Evolutionary conservation across 1,284 basidiomycete genomes (phyloP), one percentile per base, ranked within the genome.

Genomic region (Fomitopsis pinicola): DNA sequence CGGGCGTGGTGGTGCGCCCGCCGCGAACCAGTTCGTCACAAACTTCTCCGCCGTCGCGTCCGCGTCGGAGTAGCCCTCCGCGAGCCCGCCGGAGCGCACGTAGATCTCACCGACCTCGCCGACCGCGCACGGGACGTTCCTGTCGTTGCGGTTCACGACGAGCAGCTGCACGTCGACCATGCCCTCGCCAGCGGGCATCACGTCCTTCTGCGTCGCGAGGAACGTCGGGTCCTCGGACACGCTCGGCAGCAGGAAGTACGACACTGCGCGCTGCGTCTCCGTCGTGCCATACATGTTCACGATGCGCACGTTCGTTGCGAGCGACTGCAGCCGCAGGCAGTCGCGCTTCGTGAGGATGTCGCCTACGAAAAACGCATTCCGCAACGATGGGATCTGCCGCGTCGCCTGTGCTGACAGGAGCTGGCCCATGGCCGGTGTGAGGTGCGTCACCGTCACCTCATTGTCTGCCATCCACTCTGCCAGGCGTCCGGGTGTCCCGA

Each of bases 231-330:
- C 94, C 61, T 84, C 82, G 42, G 88, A 86, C 26, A 98, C 85
- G 56, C 91, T 85, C 2, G 97, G 96, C 66, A 99, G 95, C 42
- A 89, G 85, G 75, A 97, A 98, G 79, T 99, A 99, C 42, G 95
- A 98, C 12, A 99, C 97, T 0, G 97, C 97, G 56, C 97, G 91
- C 75, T 99, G 97, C 4, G 97, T 99, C 77, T 99, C 97, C 28
- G 97, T 99, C 9, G 97, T 99, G 28, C 97, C 97, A 76, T 98
- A 99, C 97, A 99, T 99, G 82, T 99, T 99, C 77, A 99, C 91
- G 75, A 99, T 97, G 55, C 86, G 82, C 14, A 97, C 95, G 69
- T 99, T 97, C 38, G 88, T 79, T 1, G 97, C 97, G 54, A 99
- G 88, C 5, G 93, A 85, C 75, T 99, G 97, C 7, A 99, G 83